Evolutionary conservation across 345 rosid species (phyloP).

Genomic region (Tarenaya hassleriana): DNA sequence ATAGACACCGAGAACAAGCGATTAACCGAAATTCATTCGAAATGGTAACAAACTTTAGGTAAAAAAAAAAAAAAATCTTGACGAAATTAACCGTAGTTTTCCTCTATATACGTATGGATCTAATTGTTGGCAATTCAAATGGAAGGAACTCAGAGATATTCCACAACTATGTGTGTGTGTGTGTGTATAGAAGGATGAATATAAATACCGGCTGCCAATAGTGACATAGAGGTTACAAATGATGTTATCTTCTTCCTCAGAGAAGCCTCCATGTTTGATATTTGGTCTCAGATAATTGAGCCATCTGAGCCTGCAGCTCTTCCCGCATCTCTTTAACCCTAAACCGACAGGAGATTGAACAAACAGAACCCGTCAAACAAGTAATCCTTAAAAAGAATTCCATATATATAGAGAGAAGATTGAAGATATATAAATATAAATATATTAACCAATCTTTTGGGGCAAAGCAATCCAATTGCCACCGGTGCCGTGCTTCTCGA

Average conservation of each 20-base stretch:
- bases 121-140: no score
- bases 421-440: no score
- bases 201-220: constrained; percentile 63
- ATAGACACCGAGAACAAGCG: no score
- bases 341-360: neutral
- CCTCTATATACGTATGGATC: no score
- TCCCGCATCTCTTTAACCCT: constrained; percentile 58
- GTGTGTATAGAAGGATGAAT: no score
- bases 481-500: constrained; percentile 64
- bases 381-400: neutral
- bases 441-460: constrained; percentile 50
- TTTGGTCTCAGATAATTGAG: constrained; percentile 54
- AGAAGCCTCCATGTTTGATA: constrained; percentile 54
- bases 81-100: no score
- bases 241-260: constrained; percentile 52
- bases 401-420: neutral
- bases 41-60: no score
- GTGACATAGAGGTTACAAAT: constrained; percentile 46
- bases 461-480: constrained; percentile 91
- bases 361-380: neutral
- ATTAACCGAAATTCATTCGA: no score
- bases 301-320: constrained; percentile 55
- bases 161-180: no score
- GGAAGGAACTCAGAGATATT: no score
- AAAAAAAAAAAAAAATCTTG: no score